phyloP scores from a whole-genome alignment of 1,284 basidiomycete species.

The Heterobasidion parviporum region DNA sequence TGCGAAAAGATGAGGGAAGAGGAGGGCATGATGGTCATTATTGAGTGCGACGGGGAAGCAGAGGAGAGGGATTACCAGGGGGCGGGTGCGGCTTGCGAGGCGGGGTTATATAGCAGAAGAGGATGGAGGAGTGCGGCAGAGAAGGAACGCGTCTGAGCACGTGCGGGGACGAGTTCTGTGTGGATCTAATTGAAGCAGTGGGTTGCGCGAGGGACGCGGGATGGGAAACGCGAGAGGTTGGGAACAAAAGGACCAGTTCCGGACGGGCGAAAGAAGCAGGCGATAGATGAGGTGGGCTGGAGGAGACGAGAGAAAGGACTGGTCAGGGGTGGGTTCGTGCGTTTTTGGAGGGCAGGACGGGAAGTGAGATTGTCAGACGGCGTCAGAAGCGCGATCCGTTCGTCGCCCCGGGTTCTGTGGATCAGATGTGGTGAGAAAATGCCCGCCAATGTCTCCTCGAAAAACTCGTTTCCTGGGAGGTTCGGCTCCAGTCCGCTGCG shows the following conservation, averaged over 20 bases:
- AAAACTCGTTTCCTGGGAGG: not conserved
- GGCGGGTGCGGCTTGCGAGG: conserved; percentile 7
- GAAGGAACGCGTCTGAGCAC: conserved; percentile 1
- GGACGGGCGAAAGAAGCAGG: not conserved
- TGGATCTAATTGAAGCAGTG: not conserved
- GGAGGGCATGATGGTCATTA: conserved; percentile 15
- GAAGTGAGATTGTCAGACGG: not conserved
- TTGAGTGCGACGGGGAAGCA: no score
- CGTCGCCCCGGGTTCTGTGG: not conserved
- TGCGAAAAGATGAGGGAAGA: conserved; percentile 28
- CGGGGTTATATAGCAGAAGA: conserved; percentile 4
- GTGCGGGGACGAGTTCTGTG: not conserved
- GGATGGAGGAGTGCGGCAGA: not conserved
- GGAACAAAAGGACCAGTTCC: not conserved
- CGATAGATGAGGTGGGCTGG: not conserved
- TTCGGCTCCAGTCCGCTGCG: not conserved
- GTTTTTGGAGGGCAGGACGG: not conserved
- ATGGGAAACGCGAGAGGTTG: not conserved
- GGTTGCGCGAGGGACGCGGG: not conserved
- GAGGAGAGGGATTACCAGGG: conserved; percentile 11
- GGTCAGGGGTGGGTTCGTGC: not conserved
- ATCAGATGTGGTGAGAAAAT: not conserved
- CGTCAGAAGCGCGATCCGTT: not conserved
- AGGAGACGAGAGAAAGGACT: not conserved
- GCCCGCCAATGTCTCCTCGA: not conserved